These are phyloP conservation scores for Entomophthora muscae DNA, from an alignment of 371 early-diverging fungal genomes.

Conservation along the genomic window DNA sequence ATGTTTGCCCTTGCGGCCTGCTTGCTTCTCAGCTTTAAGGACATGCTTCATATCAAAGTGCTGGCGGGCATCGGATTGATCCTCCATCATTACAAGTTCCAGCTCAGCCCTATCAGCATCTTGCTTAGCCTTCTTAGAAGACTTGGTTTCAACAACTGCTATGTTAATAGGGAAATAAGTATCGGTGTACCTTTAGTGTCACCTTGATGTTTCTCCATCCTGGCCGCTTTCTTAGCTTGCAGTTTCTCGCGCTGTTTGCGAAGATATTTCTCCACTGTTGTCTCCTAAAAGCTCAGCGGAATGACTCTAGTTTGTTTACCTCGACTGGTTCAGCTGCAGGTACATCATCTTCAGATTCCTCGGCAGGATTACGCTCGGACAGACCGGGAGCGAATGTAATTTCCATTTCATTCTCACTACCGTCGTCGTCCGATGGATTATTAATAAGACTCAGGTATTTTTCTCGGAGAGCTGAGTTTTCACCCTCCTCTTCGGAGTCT, in stretches of 20 bases:
- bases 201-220: slow-evolving; percentile 19
- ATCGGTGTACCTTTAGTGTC: slow-evolving; percentile 13
- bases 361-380: slow-evolving; percentile 41
- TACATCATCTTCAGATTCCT: not conserved
- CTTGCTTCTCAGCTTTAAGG: slow-evolving; percentile 59
- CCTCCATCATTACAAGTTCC: slow-evolving; percentile 52
- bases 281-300: too few species aligned
- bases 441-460: slow-evolving; percentile 49
- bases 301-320: too few species aligned
- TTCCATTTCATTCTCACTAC: slow-evolving; percentile 68
- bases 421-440: slow-evolving; percentile 18
- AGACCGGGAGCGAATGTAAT: slow-evolving; percentile 90
- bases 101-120: slow-evolving; percentile 56
- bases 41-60: slow-evolving; percentile 78
- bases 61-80: slow-evolving; percentile 20
- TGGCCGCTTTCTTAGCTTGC: slow-evolving; percentile 34
- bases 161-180: too few species aligned
- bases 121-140: slow-evolving; percentile 35
- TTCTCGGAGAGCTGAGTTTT: slow-evolving; percentile 27
- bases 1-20: slow-evolving; percentile 31
- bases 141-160: slow-evolving; percentile 15
- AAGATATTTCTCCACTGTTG: slow-evolving; percentile 59
- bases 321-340: too few species aligned
- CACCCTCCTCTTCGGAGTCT: slow-evolving; percentile 40
- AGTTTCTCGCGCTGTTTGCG: slow-evolving; percentile 71